Conservation (phyloP, 2,329 filamentous ascomycete species). For the Apiospora pterosperma region DNA sequence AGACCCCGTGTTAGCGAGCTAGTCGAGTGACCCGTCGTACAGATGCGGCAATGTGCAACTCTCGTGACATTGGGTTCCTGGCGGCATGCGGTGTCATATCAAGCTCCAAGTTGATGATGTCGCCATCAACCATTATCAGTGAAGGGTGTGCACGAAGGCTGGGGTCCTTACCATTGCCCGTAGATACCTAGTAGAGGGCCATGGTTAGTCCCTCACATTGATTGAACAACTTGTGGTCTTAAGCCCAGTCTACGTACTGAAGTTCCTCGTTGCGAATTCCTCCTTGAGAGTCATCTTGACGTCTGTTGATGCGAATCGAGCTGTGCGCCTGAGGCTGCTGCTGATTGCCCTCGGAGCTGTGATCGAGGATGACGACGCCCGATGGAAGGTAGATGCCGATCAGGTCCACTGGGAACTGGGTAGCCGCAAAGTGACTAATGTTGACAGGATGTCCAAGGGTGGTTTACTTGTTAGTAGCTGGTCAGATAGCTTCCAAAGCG, state of each 20-base stretch:
- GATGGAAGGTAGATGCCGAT: neutral
- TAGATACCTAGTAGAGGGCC: constrained; percentile 57
- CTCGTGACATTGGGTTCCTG: neutral
- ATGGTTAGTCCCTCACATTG: constrained; percentile 30
- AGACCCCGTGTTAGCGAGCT: constrained; percentile 16
- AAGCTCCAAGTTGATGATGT: neutral
- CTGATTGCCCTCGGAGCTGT: neutral
- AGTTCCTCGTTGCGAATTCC: constrained; percentile 70
- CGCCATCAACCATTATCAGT: neutral
- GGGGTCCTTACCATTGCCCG: constrained; percentile 64
- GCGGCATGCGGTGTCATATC: neutral
- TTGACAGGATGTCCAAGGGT: neutral
- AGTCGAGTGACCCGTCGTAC: neutral
- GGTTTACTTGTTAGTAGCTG: neutral
- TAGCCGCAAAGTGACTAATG: neutral
- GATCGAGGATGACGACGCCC: neutral
- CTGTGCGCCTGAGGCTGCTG: neutral
- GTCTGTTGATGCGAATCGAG: constrained; percentile 13
- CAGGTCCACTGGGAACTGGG: neutral
- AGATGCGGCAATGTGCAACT: constrained; percentile 4
- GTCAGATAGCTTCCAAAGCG: neutral
- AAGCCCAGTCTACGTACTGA: constrained; percentile 52
- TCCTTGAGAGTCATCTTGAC: constrained; percentile 67
- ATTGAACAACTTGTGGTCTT: constrained; percentile 6
- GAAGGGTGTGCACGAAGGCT: constrained; percentile 4